These are phyloP conservation scores for Chalaropsis thielavioides DNA, from an alignment of 2,329 filamentous ascomycete species.

Conservation along the genomic window DNA sequence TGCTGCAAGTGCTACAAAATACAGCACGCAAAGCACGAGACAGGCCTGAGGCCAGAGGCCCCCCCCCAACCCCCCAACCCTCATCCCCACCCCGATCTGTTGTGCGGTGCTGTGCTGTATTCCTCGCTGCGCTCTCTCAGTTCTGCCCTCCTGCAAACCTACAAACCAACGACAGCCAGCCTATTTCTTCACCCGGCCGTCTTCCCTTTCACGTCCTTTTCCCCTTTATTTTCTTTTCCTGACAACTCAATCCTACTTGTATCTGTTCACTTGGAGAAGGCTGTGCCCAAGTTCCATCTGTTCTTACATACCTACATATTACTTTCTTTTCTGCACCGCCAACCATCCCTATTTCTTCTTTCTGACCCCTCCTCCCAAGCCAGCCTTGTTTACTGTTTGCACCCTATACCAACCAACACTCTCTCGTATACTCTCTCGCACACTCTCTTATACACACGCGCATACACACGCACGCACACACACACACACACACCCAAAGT, in stretches of 20 bases:
- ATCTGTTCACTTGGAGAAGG: not conserved
- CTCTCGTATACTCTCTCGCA: not conserved
- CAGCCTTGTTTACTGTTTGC: slow-evolving; percentile 1
- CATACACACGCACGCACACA: not conserved
- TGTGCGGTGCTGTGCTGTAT: too few species aligned
- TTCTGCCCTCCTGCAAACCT: too few species aligned
- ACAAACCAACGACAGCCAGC: not conserved
- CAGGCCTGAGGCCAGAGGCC: too few species aligned
- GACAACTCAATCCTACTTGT: not conserved
- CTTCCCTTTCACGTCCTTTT: not conserved
- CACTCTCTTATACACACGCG: not conserved
- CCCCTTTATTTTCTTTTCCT: not conserved
- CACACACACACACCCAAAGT: not conserved
- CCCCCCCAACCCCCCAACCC: too few species aligned
- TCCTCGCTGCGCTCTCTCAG: too few species aligned
- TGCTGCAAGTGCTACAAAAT: too few species aligned
- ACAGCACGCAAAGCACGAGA: too few species aligned
- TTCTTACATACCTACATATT: not conserved
- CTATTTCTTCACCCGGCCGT: not conserved
- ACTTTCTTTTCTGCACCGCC: not conserved
- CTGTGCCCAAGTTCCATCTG: not conserved
- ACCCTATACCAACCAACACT: not conserved
- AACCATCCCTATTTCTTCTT: not conserved
- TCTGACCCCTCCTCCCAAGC: not conserved
- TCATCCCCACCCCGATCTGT: too few species aligned